Evolutionary conservation across 2,329 filamentous ascomycete genomes (phyloP).

Genomic region (Colletotrichum brevisporum): DNA sequence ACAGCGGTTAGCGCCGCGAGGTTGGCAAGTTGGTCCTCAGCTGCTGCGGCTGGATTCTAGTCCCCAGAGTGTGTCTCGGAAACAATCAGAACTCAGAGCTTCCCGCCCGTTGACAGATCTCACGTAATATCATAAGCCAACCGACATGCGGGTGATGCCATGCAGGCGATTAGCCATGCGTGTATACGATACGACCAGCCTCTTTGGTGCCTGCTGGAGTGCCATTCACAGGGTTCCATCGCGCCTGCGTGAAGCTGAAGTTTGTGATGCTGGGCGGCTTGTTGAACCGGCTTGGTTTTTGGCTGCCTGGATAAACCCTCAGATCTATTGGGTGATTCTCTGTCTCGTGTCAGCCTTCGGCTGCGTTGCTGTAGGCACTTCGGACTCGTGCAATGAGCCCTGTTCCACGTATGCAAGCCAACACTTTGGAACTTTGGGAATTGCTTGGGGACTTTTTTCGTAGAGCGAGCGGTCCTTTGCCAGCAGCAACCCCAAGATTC

Average conservation of each 20-base stretch:
- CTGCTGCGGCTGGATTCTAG: not conserved
- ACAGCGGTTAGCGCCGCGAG: conserved; percentile 15
- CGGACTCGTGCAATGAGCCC: not conserved
- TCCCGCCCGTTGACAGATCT: conserved; percentile 13
- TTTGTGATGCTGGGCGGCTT: not conserved
- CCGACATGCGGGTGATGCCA: conserved; percentile 8
- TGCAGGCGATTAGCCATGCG: not conserved
- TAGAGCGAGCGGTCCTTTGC: no score
- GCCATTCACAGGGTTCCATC: not conserved
- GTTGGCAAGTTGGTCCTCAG: not conserved
- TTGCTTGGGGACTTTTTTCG: not conserved
- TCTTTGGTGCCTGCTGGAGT: not conserved
- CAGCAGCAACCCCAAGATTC: no score
- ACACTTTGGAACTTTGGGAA: not conserved
- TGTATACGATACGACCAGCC: conserved; percentile 31
- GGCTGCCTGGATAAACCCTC: not conserved
- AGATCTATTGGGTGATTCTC: not conserved
- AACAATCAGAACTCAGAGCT: not conserved
- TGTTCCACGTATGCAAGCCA: no score
- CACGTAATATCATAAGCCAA: conserved; percentile 27
- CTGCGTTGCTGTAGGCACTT: not conserved
- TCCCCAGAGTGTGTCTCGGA: no score
- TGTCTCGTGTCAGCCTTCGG: not conserved
- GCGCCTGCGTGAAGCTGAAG: not conserved
- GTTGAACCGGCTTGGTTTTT: not conserved